These are phyloP conservation scores for Pestalotiopsis sp. DNA, from an alignment of 2,329 filamentous ascomycete genomes.

Conservation along the genomic window DNA sequence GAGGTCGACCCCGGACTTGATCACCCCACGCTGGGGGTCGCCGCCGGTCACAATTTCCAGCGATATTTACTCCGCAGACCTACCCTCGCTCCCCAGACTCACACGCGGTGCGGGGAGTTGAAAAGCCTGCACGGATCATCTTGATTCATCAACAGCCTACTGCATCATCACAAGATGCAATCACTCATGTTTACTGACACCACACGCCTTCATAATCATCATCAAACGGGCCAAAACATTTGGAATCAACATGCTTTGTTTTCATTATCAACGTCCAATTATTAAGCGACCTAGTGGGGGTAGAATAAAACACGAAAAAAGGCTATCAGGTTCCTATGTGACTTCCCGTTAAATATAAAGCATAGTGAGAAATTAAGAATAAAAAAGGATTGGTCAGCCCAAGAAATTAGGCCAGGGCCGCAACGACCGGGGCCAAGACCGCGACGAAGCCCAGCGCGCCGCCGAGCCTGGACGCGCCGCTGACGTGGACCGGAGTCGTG, in stretches of 20 bases:
- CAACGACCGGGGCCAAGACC: not conserved
- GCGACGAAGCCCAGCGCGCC: not conserved
- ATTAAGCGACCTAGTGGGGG: too few species aligned
- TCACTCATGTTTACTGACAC: too few species aligned
- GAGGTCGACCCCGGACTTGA: not conserved
- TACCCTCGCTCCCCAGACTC: not conserved
- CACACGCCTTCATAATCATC: too few species aligned
- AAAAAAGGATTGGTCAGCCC: not conserved
- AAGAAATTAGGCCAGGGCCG: not conserved
- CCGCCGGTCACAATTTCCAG: not conserved
- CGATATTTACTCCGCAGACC: not conserved
- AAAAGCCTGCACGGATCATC: too few species aligned
- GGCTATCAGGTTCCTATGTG: not conserved
- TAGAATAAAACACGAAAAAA: not conserved
- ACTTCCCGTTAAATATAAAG: not conserved
- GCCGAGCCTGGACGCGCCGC: not conserved
- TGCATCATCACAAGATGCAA: too few species aligned
- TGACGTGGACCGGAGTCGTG: not conserved
- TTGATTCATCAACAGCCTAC: too few species aligned
- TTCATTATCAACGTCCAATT: too few species aligned
- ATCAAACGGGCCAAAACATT: too few species aligned
- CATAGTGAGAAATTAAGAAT: not conserved
- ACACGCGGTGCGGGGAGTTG: not conserved
- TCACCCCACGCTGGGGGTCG: not conserved
- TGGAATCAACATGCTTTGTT: too few species aligned